phyloP scores from a whole-genome alignment of 2,329 filamentous ascomycete species.

The Pyrenophora seminiperda region DNA sequence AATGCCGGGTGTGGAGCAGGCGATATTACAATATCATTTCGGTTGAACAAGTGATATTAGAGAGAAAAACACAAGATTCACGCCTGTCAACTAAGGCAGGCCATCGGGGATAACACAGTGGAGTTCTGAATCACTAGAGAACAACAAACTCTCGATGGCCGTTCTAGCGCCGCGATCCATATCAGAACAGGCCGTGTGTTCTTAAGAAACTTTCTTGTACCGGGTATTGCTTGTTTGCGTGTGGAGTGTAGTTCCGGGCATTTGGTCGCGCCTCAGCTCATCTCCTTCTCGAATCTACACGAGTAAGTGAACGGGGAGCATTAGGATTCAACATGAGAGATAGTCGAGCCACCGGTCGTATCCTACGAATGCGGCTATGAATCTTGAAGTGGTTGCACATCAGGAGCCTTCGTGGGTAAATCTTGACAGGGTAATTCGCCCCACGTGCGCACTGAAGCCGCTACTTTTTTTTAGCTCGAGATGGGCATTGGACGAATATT shows the following conservation, averaged over 20 bases:
- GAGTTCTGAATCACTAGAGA: neutral
- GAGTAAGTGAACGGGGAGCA: constrained; percentile 9
- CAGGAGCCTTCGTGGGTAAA: neutral
- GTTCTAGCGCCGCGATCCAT: constrained; percentile 2
- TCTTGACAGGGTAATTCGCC: neutral
- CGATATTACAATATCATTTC: constrained; percentile 10
- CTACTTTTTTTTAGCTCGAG: too few relatives aligned
- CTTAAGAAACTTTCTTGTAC: neutral
- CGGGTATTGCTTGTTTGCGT: constrained; percentile 7
- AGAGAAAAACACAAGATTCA: too few relatives aligned
- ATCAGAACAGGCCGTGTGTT: constrained; percentile 15
- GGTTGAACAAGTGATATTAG: constrained; percentile 1
- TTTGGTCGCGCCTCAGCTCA: constrained; percentile 14
- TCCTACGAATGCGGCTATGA: constrained; percentile 1
- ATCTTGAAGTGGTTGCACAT: neutral
- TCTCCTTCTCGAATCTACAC: constrained; percentile 16
- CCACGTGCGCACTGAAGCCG: too few relatives aligned
- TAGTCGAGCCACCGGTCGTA: neutral
- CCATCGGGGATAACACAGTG: neutral
- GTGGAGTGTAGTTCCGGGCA: constrained; percentile 1
- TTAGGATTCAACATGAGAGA: constrained; percentile 1
- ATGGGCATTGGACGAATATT: too few relatives aligned
- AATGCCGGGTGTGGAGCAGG: constrained; percentile 2
- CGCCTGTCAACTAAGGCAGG: neutral
- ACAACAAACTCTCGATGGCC: neutral